Conservation (phyloP, 2,329 filamentous ascomycete genomes). For the Metarhizium rileyi region DNA sequence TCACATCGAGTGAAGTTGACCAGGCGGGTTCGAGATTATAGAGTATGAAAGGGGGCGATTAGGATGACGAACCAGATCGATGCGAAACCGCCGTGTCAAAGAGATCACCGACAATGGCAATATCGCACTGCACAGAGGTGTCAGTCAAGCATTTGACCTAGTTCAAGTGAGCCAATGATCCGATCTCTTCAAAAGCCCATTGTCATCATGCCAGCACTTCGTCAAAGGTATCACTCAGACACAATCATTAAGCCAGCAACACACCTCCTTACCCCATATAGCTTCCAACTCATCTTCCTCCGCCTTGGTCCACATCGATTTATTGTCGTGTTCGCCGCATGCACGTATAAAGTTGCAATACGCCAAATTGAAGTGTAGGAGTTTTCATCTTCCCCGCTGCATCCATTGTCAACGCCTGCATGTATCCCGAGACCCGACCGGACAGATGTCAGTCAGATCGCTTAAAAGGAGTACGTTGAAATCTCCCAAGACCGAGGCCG, state of each 20-base stretch:
- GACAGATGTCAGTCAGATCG: no score
- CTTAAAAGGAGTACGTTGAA: no score
- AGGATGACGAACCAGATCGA: slow-evolving; percentile 41
- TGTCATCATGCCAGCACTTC: slow-evolving; percentile 6
- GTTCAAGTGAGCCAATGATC: slow-evolving; percentile 62
- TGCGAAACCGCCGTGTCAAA: slow-evolving; percentile 68
- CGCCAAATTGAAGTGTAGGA: no score
- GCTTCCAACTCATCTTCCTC: slow-evolving; percentile 42
- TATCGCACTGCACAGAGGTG: slow-evolving; percentile 54
- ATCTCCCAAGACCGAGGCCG: no score
- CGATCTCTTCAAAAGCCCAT: slow-evolving; percentile 58
- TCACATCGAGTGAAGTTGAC: slow-evolving; percentile 18
- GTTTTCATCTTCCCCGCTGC: no score
- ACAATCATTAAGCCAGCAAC: background rate
- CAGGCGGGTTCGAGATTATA: background rate
- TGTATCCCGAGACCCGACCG: no score
- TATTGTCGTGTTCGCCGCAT: no score
- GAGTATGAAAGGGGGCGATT: slow-evolving; percentile 20
- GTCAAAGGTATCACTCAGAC: no score
- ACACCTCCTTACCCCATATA: slow-evolving; percentile 49
- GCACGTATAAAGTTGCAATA: no score
- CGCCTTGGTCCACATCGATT: slow-evolving; percentile 38
- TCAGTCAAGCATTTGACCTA: slow-evolving; percentile 59
- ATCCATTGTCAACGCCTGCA: no score
- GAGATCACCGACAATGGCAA: slow-evolving; percentile 61